Percentiles rank a stretch among this genome's conserved stretches.
phyloP scores from a whole-genome alignment of 371 early-diverging fungal genomes.

The Sporodiniella umbellata region DNA sequence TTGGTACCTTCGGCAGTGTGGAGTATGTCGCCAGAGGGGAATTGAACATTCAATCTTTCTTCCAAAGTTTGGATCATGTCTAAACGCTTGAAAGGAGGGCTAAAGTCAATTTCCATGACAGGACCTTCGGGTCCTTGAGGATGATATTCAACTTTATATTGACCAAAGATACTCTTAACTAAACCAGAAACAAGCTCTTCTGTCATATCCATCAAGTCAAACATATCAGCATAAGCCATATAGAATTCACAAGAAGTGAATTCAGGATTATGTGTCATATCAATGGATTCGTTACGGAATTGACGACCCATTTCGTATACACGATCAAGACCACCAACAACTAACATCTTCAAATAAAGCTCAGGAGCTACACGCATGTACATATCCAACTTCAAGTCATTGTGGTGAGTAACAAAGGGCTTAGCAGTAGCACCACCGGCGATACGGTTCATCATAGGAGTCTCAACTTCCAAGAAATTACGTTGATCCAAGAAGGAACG shows the following conservation, averaged over 20 bases:
- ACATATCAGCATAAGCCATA: constrained; percentile 99
- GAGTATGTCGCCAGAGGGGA: constrained; percentile 88
- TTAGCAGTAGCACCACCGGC: constrained; percentile 99
- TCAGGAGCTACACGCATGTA: constrained; percentile 99
- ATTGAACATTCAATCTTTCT: constrained; percentile 82
- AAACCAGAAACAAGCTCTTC: constrained; percentile 91
- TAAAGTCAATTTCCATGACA: constrained; percentile 85
- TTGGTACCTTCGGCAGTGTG: constrained; percentile 79
- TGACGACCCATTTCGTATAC: constrained; percentile 99
- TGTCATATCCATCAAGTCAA: constrained; percentile 95
- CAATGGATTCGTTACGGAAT: constrained; percentile 99
- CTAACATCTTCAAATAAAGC: constrained; percentile 95
- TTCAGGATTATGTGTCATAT: constrained; percentile 94
- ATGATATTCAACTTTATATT: constrained; percentile 89
- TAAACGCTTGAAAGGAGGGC: constrained; percentile 96
- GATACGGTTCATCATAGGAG: constrained; percentile 99
- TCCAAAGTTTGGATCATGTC: constrained; percentile 95
- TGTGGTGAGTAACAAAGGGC: constrained; percentile 99
- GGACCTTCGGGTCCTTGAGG: constrained; percentile 78
- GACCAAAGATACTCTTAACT: constrained; percentile 90
- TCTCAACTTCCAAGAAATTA: constrained; percentile 99
- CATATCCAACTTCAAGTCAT: constrained; percentile 98
- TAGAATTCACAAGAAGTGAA: constrained; percentile 98
- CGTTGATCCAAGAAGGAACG: constrained; percentile 92
- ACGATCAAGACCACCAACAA: constrained; percentile 98